These are phyloP conservation scores for Myriosclerotinia curreyana DNA, from an alignment of 2,329 filamentous ascomycete species.

Conservation along the genomic window DNA sequence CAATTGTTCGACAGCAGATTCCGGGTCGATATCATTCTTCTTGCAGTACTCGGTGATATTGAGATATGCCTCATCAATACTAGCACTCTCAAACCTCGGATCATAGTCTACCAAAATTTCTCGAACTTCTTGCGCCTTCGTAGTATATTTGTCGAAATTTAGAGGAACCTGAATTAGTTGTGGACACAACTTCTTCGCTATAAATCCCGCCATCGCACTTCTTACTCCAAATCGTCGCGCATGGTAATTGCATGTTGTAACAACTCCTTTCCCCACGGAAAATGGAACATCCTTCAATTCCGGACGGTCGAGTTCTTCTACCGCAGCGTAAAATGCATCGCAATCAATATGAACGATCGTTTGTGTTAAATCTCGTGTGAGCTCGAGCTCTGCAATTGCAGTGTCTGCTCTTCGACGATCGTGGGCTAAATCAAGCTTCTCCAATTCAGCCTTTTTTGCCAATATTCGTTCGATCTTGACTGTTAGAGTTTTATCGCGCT, in stretches of 20 bases:
- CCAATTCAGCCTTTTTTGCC: conserved; percentile 69
- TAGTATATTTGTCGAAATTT: conserved; percentile 86
- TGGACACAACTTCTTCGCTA: conserved; percentile 91
- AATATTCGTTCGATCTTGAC: conserved; percentile 81
- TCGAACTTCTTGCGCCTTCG: conserved; percentile 85
- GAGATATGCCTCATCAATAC: conserved; percentile 93
- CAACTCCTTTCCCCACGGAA: conserved; percentile 72
- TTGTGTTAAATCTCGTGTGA: conserved; percentile 76
- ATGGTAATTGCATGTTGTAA: conserved; percentile 77
- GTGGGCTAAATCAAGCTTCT: conserved; percentile 68
- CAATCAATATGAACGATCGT: conserved; percentile 90
- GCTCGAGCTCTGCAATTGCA: conserved; percentile 75
- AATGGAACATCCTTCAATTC: conserved; percentile 86
- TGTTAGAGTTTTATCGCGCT: conserved; percentile 76
- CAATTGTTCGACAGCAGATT: conserved; percentile 73
- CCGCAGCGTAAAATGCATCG: conserved; percentile 95
- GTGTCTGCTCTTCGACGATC: conserved; percentile 77
- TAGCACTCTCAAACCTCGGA: conserved; percentile 84
- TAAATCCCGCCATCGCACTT: conserved; percentile 94
- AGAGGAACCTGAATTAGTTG: conserved; percentile 76
- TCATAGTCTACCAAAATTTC: conserved; percentile 84
- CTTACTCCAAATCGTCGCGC: conserved; percentile 87
- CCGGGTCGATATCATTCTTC: conserved; percentile 63
- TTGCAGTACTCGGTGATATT: conserved; percentile 88
- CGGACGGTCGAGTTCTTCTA: conserved; percentile 79